A percentile compares a stretch with the other conserved stretches of the same genome.
phyloP scores from a whole-genome alignment of 345 rosid genomes.

The Iberis pinnata region DNA sequence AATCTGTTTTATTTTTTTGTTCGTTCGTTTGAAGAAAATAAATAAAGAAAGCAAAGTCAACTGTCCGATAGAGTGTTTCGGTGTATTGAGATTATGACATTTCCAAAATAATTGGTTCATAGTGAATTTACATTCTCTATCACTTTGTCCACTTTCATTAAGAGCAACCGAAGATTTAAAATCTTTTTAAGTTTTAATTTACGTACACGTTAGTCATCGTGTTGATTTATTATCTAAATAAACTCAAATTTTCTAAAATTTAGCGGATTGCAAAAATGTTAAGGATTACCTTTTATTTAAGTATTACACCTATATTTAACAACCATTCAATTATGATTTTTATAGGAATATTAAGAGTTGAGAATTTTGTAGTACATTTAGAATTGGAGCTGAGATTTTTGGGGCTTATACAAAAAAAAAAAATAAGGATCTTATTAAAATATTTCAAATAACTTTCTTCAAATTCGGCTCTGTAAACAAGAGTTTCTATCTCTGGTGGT shows the following conservation, averaged over 20 bases:
- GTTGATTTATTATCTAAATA: not conserved
- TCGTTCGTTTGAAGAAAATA: not conserved
- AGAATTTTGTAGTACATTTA: no score
- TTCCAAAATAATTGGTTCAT: constrained; percentile 20
- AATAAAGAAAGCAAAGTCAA: constrained; percentile 20
- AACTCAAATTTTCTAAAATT: not conserved
- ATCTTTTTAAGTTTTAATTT: not conserved
- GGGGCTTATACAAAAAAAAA: not conserved
- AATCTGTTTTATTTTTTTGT: not conserved
- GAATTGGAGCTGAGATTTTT: no score
- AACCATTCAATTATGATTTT: not conserved
- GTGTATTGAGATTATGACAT: constrained; percentile 25
- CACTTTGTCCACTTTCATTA: not conserved
- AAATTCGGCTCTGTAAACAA: no score
- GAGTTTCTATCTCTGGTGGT: no score
- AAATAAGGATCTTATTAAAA: no score
- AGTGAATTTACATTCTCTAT: constrained; percentile 5
- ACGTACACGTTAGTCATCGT: constrained; percentile 10
- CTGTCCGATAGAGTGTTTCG: constrained; percentile 20
- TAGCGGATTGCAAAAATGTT: not conserved
- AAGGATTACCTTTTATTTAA: no score
- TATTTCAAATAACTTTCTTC: no score
- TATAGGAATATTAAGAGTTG: no score
- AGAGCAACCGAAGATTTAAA: no score
- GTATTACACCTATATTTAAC: no score